A percentile compares a stretch with the other conserved stretches of the same genome.
phyloP scores from a whole-genome alignment of 2,329 filamentous ascomycete species.

The Pestalotiopsis fici region DNA sequence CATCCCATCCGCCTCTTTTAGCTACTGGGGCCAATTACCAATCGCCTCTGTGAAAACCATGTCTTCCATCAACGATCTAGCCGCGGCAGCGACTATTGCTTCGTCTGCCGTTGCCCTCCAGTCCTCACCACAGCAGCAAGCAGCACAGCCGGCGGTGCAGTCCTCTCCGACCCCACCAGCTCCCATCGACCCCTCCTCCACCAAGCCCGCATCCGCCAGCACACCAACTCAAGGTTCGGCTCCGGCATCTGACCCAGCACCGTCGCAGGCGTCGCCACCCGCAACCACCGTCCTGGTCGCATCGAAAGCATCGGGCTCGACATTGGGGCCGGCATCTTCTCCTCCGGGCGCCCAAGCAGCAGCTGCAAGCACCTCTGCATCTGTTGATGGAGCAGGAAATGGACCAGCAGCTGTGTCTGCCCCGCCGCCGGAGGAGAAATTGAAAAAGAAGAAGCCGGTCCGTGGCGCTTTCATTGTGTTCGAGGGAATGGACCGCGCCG shows the following conservation, averaged over 20 bases:
- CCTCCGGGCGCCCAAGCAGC: neutral
- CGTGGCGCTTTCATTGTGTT: slow-evolving; percentile 79
- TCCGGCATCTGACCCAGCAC: slow-evolving; percentile 2
- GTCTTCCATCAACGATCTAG: slow-evolving; percentile 52
- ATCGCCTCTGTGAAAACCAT: slow-evolving; percentile 20
- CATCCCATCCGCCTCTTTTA: neutral
- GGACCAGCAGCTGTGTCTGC: neutral
- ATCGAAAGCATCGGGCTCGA: slow-evolving; percentile 23
- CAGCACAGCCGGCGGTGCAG: slow-evolving; percentile 14
- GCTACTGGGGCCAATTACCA: too few species aligned
- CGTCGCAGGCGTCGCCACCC: neutral
- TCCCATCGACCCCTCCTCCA: neutral
- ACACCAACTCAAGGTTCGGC: neutral
- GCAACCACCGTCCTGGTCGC: slow-evolving; percentile 10
- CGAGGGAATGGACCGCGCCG: slow-evolving; percentile 86
- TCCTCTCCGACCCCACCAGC: slow-evolving; percentile 14
- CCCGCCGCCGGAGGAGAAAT: slow-evolving; percentile 2
- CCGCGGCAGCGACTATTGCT: slow-evolving; percentile 46
- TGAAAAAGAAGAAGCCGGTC: slow-evolving; percentile 23
- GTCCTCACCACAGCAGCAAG: slow-evolving; percentile 18
- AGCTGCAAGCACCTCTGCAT: slow-evolving; percentile 2
- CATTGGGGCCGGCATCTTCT: slow-evolving; percentile 18
- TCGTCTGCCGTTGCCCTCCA: slow-evolving; percentile 33
- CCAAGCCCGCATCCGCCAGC: neutral
- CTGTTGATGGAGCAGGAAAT: slow-evolving; percentile 6